Evolutionary conservation across 306 rosid species (phyloP).

Genomic region (Nissolia schottii): DNA sequence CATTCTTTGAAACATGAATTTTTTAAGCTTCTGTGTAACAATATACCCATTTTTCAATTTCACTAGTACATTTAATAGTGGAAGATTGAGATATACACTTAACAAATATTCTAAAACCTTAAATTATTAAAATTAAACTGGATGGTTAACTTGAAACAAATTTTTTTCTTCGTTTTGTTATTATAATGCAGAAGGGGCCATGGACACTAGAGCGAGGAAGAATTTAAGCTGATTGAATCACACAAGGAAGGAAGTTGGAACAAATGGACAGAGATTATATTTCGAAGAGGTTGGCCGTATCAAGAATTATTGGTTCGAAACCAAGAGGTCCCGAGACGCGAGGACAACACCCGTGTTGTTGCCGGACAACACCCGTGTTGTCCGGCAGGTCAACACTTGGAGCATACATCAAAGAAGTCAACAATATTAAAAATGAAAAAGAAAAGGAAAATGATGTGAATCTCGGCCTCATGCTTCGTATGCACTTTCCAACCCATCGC

Average conservation of each 20-base stretch:
- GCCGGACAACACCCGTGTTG: not conserved
- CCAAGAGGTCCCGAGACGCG: constrained; percentile 39
- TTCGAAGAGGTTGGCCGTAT: constrained; percentile 39
- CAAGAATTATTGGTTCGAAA: constrained; percentile 64
- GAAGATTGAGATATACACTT: too few relatives aligned
- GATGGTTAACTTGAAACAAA: not conserved
- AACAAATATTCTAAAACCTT: too few relatives aligned
- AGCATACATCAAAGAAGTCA: constrained; percentile 35
- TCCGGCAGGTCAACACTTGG: constrained; percentile 32
- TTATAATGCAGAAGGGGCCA: constrained; percentile 44
- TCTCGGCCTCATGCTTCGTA: not conserved
- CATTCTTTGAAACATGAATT: too few relatives aligned
- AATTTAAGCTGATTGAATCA: constrained; percentile 31
- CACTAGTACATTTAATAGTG: too few relatives aligned
- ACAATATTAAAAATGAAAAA: too few relatives aligned
- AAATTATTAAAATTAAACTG: too few relatives aligned
- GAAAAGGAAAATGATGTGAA: too few relatives aligned
- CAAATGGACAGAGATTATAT: constrained; percentile 63
- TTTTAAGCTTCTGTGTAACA: too few relatives aligned
- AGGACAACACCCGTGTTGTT: constrained; percentile 15
- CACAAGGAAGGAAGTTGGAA: constrained; percentile 46
- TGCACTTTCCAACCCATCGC: not conserved
- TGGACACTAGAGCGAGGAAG: constrained; percentile 70
- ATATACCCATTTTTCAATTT: too few relatives aligned
- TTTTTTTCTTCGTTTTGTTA: not conserved